A percentile compares a stretch with the other conserved stretches of the same genome.
phyloP scores from a whole-genome alignment of 1,284 basidiomycete genomes.

The Volvariella volvacea region DNA sequence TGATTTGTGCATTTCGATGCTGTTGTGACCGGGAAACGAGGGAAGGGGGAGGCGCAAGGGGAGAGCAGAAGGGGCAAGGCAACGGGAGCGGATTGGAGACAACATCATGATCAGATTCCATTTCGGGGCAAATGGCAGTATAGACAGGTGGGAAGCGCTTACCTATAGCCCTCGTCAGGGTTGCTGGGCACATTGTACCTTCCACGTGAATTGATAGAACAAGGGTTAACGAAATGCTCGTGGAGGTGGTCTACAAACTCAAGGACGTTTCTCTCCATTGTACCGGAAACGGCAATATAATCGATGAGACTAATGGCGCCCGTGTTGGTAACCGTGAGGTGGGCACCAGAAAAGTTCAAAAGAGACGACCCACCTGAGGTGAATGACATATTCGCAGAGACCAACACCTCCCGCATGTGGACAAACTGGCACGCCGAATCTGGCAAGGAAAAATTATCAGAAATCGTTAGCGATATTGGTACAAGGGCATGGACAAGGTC shows the following conservation, averaged over 20 bases:
- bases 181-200: conserved; percentile 78
- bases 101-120: not conserved
- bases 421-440: conserved; percentile 83
- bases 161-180: conserved; percentile 70
- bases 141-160: conserved; percentile 11
- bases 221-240: conserved; percentile 87
- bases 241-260: conserved; percentile 89
- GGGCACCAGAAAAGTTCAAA: conserved; percentile 1
- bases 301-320: conserved; percentile 64
- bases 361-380: conserved; percentile 43
- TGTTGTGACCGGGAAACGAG: conserved; percentile 16
- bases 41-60: too few relatives aligned
- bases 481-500: conserved; percentile 14
- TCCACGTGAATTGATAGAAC: conserved; percentile 81
- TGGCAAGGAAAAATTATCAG: conserved; percentile 16
- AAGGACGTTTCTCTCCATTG: conserved; percentile 91
- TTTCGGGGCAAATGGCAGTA: not conserved
- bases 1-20: conserved; percentile 70
- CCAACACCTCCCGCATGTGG: conserved; percentile 96
- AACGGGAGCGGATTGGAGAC: too few relatives aligned
- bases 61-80: too few relatives aligned
- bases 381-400: conserved; percentile 89
- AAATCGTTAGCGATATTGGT: not conserved
- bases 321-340: conserved; percentile 9
- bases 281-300: conserved; percentile 86